Base-by-base conservation (phyloP, 2,329 filamentous ascomycete genomes). In the Fusarium keratoplasticum region DNA sequence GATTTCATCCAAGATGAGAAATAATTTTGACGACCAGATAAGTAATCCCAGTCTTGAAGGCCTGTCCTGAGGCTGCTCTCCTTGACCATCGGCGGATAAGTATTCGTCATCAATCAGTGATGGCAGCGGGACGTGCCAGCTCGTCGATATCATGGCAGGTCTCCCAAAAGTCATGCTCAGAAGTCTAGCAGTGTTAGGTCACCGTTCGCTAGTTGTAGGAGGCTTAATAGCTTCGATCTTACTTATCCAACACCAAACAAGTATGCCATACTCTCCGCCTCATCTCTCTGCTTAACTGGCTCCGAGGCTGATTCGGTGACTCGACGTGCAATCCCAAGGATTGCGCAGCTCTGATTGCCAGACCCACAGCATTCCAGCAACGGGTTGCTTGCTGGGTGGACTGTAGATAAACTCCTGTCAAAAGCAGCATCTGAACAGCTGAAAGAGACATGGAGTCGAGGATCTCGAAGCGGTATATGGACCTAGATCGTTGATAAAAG, bases 161-260 rank as follows among this genome's bases (percentile, higher is more conserved):
- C 69, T 63, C 11, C 69, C 69, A 60, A 69, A 71, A 3, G 69
- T 69, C 33, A 65, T 69, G 14, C 55, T 57, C 16, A 71, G 29
- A 16, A 58, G 55, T 5, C 54, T 58, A 38, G 54, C 8, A 11
- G 6, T 36, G 20, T 22, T 20, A 42, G 20, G 10, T 1, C 10
- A 7, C 6, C 11, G 5, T 42, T 42, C n/a, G 6, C n/a, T 20
- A 1, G 6, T 20, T 13, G 11, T 11, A 20, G 5, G 14, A 20
- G 20, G 10, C 10, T 2, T 2, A 2, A 22, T 42, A 11, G 20
- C 6, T 42, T 20, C n/a, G 1, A 3, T 22, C 40, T 59, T 52
- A 70, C 67, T 60, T 61, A 20, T 71, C 69, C 14, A 71, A 52
- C 25, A 52, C 57, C 5, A 68, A 20, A 13, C 69, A 71, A 1